Evolutionary conservation across 305 asterid species (phyloP).

Genomic region (Rubia occidens): DNA sequence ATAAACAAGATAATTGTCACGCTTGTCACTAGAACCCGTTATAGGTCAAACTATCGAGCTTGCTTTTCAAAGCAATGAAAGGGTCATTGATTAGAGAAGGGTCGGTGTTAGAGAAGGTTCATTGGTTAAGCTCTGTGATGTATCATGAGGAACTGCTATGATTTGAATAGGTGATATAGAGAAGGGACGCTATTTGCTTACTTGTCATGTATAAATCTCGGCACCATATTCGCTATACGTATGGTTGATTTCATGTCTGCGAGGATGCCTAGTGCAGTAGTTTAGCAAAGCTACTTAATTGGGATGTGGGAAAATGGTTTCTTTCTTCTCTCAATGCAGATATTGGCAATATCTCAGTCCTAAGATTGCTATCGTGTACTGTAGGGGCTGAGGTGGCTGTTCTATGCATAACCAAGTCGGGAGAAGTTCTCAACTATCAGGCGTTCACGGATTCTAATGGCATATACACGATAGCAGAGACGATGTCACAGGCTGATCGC

Average conservation of each 20-base stretch:
- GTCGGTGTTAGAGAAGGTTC: not conserved
- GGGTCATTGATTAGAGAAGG: not conserved
- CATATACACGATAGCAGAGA: slow-evolving; percentile 70
- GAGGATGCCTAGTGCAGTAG: not conserved
- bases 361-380: slow-evolving; percentile 68
- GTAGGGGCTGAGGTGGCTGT: slow-evolving; percentile 93
- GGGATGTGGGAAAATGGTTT: not conserved
- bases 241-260: not conserved
- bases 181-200: not conserved
- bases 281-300: not conserved
- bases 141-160: not conserved
- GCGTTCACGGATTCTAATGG: slow-evolving; percentile 75
- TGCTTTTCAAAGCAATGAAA: not conserved
- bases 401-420: slow-evolving; percentile 84
- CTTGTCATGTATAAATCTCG: not conserved
- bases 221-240: not conserved
- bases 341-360: slow-evolving; percentile 25
- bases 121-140: not conserved
- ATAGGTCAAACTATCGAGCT: not conserved
- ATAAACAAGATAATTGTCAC: not conserved
- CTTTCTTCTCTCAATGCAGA: not conserved
- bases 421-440: slow-evolving; percentile 81
- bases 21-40: not conserved
- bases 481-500: slow-evolving; percentile 82
- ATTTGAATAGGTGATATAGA: not conserved